These are phyloP conservation scores for Harringtonia aguacate DNA, from an alignment of 2,329 filamentous ascomycete genomes.

Conservation along the genomic window DNA sequence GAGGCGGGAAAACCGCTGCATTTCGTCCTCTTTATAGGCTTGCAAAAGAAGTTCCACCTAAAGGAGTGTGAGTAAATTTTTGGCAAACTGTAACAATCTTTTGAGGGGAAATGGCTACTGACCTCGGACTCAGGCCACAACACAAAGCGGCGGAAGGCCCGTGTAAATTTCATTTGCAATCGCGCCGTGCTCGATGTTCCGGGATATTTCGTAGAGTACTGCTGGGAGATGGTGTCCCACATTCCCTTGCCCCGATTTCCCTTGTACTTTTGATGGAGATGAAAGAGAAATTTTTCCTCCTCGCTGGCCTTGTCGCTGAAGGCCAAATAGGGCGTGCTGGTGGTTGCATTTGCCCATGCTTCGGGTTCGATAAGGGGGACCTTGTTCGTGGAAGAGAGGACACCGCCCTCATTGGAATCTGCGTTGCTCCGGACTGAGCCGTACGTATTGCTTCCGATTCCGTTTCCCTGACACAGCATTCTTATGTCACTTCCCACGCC, in stretches of 20 bases:
- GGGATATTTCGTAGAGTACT: slow-evolving; percentile 26
- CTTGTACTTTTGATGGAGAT: slow-evolving; percentile 33
- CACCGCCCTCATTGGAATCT: too few species aligned
- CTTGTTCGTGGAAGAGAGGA: too few species aligned
- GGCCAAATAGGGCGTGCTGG: neutral
- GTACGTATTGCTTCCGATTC: too few species aligned
- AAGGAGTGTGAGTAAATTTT: neutral
- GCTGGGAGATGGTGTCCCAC: slow-evolving; percentile 42
- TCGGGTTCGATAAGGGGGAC: too few species aligned
- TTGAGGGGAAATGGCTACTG: too few species aligned
- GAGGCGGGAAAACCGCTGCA: slow-evolving; percentile 30
- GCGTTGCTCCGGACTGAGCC: too few species aligned
- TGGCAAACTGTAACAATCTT: too few species aligned
- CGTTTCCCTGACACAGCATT: neutral
- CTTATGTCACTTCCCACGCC: neutral
- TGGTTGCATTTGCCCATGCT: too few species aligned
- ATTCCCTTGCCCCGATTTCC: slow-evolving; percentile 43
- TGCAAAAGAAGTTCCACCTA: slow-evolving; percentile 20
- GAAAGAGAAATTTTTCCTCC: slow-evolving; percentile 37
- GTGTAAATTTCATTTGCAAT: slow-evolving; percentile 46
- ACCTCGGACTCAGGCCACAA: slow-evolving; percentile 40
- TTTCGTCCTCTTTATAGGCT: slow-evolving; percentile 30
- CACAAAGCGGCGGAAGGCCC: slow-evolving; percentile 36
- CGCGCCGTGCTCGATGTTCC: slow-evolving; percentile 26
- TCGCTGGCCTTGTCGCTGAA: slow-evolving; percentile 34